These are phyloP conservation scores for Aureobasidium sp. DNA, from an alignment of 2,329 filamentous ascomycete genomes.

Conservation along the genomic window DNA sequence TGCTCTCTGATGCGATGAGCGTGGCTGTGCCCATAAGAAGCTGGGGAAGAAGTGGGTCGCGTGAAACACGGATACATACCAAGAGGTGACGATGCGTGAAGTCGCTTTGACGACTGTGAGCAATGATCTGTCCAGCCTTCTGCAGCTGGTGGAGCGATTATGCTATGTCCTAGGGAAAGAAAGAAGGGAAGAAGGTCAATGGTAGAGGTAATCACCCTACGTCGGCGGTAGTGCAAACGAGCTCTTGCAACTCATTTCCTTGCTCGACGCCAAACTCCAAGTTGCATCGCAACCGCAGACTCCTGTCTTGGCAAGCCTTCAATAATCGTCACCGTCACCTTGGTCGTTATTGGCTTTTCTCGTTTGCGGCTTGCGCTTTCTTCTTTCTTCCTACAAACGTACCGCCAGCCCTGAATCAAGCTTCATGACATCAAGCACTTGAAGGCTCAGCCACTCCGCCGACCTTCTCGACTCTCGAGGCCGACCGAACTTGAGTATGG, in stretches of 20 bases:
- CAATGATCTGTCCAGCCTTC: not conserved
- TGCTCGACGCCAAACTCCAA: not conserved
- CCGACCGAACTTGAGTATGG: not conserved
- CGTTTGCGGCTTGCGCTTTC: not conserved
- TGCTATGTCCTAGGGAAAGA: not conserved
- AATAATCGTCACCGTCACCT: constrained; percentile 2
- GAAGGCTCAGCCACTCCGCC: not conserved
- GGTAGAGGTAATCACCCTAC: not conserved
- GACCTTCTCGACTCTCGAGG: not conserved
- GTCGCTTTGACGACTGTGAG: not conserved
- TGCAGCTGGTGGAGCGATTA: not conserved
- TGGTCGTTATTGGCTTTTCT: constrained; percentile 1
- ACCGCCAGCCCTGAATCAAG: not conserved
- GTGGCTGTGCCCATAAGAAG: constrained; percentile 8
- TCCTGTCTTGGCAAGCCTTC: constrained; percentile 2
- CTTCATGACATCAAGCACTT: not conserved
- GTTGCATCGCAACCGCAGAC: not conserved
- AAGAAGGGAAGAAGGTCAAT: not conserved
- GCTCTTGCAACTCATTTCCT: constrained; percentile 9
- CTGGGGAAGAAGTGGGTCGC: constrained; percentile 9
- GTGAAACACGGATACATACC: constrained; percentile 8
- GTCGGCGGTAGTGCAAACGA: constrained; percentile 9
- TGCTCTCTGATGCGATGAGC: constrained; percentile 4
- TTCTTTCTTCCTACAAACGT: not conserved
- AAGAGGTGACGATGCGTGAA: not conserved